Conservation (phyloP, 2,329 filamentous ascomycete genomes). For the Pseudomassariella vexata region DNA sequence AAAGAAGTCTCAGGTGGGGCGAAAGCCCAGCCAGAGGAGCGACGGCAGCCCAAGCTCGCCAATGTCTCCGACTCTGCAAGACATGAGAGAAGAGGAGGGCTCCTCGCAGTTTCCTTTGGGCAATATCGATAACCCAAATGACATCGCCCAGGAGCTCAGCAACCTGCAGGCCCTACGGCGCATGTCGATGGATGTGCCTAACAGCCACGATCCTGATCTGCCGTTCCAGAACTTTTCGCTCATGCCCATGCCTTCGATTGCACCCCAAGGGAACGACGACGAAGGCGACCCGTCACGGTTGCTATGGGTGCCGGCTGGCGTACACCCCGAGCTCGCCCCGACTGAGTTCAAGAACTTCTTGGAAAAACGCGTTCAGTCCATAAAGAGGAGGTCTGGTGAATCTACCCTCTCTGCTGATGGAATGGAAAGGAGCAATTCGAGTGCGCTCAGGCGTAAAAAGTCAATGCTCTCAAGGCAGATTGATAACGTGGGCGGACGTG, state of each 20-base stretch:
- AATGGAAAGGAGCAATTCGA: constrained; percentile 46
- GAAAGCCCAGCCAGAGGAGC: constrained; percentile 33
- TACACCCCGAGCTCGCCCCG: constrained; percentile 91
- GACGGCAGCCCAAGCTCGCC: constrained; percentile 31
- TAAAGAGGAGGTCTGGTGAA: constrained; percentile 76
- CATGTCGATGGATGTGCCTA: constrained; percentile 92
- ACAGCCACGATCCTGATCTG: constrained; percentile 65
- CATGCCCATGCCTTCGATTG: constrained; percentile 66
- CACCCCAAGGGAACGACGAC: constrained; percentile 67
- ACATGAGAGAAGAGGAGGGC: constrained; percentile 57
- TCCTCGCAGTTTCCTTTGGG: constrained; percentile 73
- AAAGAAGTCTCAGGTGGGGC: constrained; percentile 37
- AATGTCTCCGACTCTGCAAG: constrained; percentile 48
- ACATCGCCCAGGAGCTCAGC: constrained; percentile 86
- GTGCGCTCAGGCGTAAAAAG: constrained; percentile 75
- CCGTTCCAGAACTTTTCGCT: constrained; percentile 60
- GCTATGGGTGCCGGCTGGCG: constrained; percentile 90
- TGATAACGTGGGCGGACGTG: constrained; percentile 59
- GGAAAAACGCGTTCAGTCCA: constrained; percentile 86
- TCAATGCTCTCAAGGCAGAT: constrained; percentile 94
- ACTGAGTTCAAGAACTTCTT: constrained; percentile 96
- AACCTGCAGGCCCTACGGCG: constrained; percentile 85
- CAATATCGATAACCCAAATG: constrained; percentile 83
- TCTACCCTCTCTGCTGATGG: constrained; percentile 56
- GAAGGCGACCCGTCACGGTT: constrained; percentile 84